Conservation (phyloP, 441 rosid species). For the Dalechampia spathulata region DNA sequence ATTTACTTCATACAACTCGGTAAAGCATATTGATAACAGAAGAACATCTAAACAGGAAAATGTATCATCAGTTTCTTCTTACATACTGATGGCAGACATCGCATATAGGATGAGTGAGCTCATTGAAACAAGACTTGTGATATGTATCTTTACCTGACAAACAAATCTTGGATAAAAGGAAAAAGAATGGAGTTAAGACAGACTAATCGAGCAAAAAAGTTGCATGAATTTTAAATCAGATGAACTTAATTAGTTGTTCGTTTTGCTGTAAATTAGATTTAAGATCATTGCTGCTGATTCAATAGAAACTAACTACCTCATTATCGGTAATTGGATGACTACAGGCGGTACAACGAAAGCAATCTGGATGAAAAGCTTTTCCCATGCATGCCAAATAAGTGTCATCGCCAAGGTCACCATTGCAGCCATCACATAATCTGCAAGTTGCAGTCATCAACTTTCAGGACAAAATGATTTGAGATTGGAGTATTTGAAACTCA, state of each 20-base stretch:
- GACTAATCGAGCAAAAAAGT: no score
- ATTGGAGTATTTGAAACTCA: no score
- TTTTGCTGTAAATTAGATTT: no score
- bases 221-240: no score
- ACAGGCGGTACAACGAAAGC: slow-evolving; percentile 69
- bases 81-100: slow-evolving; percentile 89
- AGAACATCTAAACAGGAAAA: no score
- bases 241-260: no score
- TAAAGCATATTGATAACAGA: no score
- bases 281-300: no score
- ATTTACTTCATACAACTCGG: no score
- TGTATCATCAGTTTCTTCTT: slow-evolving; percentile 22
- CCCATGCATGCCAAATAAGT: slow-evolving; percentile 85
- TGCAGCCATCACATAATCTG: slow-evolving; percentile 74
- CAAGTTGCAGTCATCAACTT: no score
- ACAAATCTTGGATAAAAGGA: slow-evolving; percentile 66
- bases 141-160: slow-evolving; percentile 62
- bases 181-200: slow-evolving; percentile 22
- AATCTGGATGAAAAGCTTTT: slow-evolving; percentile 72
- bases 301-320: no score
- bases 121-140: slow-evolving; percentile 87
- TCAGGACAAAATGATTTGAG: no score
- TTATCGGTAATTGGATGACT: slow-evolving; percentile 62
- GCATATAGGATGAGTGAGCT: slow-evolving; percentile 84
- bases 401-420: slow-evolving; percentile 48